phyloP scores from a whole-genome alignment of 1,139 yeast species.

The Hansenula sp. region DNA sequence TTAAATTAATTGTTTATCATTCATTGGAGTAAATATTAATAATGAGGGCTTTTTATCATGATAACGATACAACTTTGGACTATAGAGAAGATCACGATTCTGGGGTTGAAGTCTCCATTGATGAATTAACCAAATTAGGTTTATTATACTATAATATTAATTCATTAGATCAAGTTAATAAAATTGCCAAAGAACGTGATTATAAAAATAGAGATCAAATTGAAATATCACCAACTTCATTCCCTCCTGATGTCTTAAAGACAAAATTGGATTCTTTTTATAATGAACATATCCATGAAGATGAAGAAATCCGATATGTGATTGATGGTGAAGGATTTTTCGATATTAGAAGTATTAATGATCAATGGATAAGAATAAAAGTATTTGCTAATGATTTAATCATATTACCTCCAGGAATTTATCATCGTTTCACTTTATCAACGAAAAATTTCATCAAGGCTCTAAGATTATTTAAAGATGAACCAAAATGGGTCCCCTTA shows the following conservation, averaged over 20 bases:
- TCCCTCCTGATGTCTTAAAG: conserved; percentile 62
- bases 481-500: conserved; percentile 95
- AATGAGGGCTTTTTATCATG: conserved; percentile 66
- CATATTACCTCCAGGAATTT: conserved; percentile 86
- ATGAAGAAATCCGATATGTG: conserved; percentile 91
- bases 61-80: conserved; percentile 54
- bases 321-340: conserved; percentile 90
- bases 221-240: conserved; percentile 52
- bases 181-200: conserved; percentile 60
- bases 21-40: no score
- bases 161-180: conserved; percentile 55
- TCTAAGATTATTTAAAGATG: conserved; percentile 82
- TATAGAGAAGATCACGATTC: conserved; percentile 76
- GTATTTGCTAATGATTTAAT: conserved; percentile 64
- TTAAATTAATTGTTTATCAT: no score
- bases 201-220: conserved; percentile 83
- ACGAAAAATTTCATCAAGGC: conserved; percentile 65
- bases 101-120: conserved; percentile 50
- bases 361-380: conserved; percentile 76
- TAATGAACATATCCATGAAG: conserved; percentile 91
- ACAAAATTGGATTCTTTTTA: conserved; percentile 69
- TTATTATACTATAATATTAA: conserved; percentile 61
- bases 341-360: conserved; percentile 65
- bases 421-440: conserved; percentile 84
- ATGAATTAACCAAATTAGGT: conserved; percentile 56